Percentiles rank a stretch among this genome's conserved stretches.
Conservation (phyloP, 116 monocot species). For the Cymodocea nodosa region DNA sequence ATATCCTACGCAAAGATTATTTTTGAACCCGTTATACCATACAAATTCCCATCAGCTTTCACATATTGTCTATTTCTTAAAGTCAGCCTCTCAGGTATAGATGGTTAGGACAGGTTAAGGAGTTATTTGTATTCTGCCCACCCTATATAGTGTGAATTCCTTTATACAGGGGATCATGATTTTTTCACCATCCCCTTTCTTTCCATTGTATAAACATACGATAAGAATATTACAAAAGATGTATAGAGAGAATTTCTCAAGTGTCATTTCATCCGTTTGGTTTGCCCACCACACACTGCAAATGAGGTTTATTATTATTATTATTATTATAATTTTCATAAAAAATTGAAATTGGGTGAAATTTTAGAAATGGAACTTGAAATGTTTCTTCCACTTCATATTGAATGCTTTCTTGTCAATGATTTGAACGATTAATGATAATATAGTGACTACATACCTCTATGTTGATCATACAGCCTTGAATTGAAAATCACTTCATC, state of each 20-base stretch:
- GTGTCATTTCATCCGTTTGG: neutral
- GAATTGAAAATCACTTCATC: no score
- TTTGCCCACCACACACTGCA: neutral
- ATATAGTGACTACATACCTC: no score
- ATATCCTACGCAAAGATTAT: neutral
- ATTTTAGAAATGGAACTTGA: slow-evolving; percentile 2
- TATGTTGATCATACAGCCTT: no score
- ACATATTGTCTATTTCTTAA: neutral
- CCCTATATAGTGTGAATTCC: neutral
- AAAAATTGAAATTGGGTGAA: neutral
- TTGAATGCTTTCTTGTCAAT: neutral
- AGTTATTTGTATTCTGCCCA: neutral
- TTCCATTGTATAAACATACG: slow-evolving; percentile 1
- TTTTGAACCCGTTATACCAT: neutral
- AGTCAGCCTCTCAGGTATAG: neutral
- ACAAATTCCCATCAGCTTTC: neutral
- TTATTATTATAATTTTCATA: no score
- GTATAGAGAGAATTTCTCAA: neutral
- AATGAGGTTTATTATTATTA: neutral
- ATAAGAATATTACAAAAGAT: neutral
- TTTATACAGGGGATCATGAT: neutral
- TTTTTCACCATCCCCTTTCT: neutral
- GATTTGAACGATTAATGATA: neutral
- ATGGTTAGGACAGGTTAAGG: neutral
- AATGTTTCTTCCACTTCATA: neutral